phyloP scores from a whole-genome alignment of 305 asterid genomes.

The Fraxinus greggii region DNA sequence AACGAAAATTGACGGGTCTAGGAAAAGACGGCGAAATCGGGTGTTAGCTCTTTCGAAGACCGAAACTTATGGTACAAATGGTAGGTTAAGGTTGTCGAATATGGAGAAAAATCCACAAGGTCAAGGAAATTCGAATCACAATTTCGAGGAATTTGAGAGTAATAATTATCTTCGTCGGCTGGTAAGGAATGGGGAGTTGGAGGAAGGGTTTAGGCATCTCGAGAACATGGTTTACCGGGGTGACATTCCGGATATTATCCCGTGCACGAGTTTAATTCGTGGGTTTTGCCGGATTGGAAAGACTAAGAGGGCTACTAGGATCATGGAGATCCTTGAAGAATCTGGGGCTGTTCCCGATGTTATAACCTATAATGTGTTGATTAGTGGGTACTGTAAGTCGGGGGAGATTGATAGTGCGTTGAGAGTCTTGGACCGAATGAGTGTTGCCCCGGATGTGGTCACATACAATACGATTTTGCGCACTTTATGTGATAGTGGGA shows the following conservation, averaged over 20 bases:
- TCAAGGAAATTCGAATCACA: slow-evolving; percentile 37
- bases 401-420: slow-evolving; percentile 75
- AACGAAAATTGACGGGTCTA: slow-evolving; percentile 12
- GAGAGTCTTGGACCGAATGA: slow-evolving; percentile 67
- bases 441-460: slow-evolving; percentile 80
- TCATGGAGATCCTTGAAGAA: slow-evolving; percentile 76
- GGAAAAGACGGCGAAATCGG: slow-evolving; percentile 31
- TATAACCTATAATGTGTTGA: slow-evolving; percentile 80
- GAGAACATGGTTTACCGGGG: slow-evolving; percentile 71
- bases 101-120: slow-evolving; percentile 35
- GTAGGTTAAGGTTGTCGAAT: slow-evolving; percentile 39
- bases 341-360: slow-evolving; percentile 94
- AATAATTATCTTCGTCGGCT: slow-evolving; percentile 62
- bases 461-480: slow-evolving; percentile 86
- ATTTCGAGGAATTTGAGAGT: slow-evolving; percentile 68
- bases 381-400: slow-evolving; percentile 76
- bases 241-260: slow-evolving; percentile 71
- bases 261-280: slow-evolving; percentile 80
- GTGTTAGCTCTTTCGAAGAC: slow-evolving; percentile 45
- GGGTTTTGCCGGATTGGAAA: slow-evolving; percentile 74
- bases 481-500: slow-evolving; percentile 69
- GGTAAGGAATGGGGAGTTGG: slow-evolving; percentile 70
- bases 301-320: slow-evolving; percentile 62
- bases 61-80: slow-evolving; percentile 43
- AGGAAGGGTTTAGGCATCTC: slow-evolving; percentile 71